A percentile compares a stretch with the other conserved stretches of the same genome.
phyloP scores from a whole-genome alignment of 2,329 filamentous ascomycete genomes.

The Paraphaeosphaeria minitans region DNA sequence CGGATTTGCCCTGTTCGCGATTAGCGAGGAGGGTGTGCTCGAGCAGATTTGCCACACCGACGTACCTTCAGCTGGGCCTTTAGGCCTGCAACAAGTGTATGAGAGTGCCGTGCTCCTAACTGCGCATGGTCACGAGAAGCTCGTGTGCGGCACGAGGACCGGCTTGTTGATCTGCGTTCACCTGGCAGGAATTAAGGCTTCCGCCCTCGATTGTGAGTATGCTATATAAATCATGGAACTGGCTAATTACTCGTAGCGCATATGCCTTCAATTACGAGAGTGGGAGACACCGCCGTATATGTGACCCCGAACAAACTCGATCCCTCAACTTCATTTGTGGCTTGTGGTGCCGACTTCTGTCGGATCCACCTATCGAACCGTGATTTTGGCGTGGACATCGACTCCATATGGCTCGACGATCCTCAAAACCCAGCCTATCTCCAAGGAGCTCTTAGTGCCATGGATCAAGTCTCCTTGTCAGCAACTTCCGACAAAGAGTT shows the following conservation, averaged over 20 bases:
- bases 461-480: constrained; percentile 36
- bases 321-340: constrained; percentile 38
- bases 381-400: constrained; percentile 26
- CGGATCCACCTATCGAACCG: constrained; percentile 30
- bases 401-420: constrained; percentile 47
- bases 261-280: constrained; percentile 12
- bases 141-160: constrained; percentile 46
- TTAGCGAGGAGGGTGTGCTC: constrained; percentile 16
- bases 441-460: constrained; percentile 38
- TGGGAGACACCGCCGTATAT: constrained; percentile 38
- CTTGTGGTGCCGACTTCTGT: constrained; percentile 48
- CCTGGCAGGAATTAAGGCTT: background rate
- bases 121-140: constrained; percentile 12
- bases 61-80: constrained; percentile 9
- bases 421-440: constrained; percentile 31
- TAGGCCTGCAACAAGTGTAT: constrained; percentile 27
- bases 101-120: constrained; percentile 37
- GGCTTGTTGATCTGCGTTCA: constrained; percentile 34
- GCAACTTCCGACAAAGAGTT: constrained; percentile 41
- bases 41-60: constrained; percentile 18
- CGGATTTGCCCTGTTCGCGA: constrained; percentile 28
- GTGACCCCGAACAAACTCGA: constrained; percentile 31
- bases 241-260: constrained; percentile 9
- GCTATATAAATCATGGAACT: background rate
- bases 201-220: constrained; percentile 14